phyloP scores from a whole-genome alignment of 495 filamentous ascomycete genomes.

The Aspergillus diversus region DNA sequence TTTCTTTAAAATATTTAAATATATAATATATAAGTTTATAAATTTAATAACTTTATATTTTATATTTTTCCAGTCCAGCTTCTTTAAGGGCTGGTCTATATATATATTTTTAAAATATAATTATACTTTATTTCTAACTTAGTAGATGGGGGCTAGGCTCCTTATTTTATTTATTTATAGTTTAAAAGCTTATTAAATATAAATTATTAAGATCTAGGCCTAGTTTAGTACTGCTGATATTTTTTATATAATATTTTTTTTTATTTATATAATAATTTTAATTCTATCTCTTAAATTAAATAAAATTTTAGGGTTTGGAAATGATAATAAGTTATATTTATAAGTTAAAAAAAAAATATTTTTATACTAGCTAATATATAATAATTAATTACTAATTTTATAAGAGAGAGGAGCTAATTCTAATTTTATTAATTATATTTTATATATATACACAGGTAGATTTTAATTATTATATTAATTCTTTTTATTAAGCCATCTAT shows the following conservation, averaged over 20 bases:
- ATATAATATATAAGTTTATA: no score
- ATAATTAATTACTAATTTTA: background rate
- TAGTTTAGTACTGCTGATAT: background rate
- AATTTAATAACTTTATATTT: no score
- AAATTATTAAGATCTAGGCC: background rate
- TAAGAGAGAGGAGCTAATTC: background rate
- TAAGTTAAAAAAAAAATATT: background rate
- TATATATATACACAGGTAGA: constrained; percentile 11
- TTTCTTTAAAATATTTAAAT: no score
- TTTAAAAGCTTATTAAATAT: background rate
- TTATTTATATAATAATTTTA: background rate
- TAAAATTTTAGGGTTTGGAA: background rate
- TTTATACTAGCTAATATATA: background rate
- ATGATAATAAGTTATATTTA: background rate
- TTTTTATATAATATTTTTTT: constrained; percentile 1
- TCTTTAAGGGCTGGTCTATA: no score
- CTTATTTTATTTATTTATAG: background rate
- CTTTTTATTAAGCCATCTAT: no score
- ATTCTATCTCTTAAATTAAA: no score
- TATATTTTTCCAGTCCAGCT: no score
- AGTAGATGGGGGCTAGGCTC: background rate
- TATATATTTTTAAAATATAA: no score
- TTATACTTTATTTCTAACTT: background rate
- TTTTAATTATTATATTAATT: no score
- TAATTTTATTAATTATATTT: constrained; percentile 6